Percentiles rank a stretch among this genome's conserved stretches.
phyloP scores from a whole-genome alignment of 306 rosid genomes.

The Casuarina equisetifolia region DNA sequence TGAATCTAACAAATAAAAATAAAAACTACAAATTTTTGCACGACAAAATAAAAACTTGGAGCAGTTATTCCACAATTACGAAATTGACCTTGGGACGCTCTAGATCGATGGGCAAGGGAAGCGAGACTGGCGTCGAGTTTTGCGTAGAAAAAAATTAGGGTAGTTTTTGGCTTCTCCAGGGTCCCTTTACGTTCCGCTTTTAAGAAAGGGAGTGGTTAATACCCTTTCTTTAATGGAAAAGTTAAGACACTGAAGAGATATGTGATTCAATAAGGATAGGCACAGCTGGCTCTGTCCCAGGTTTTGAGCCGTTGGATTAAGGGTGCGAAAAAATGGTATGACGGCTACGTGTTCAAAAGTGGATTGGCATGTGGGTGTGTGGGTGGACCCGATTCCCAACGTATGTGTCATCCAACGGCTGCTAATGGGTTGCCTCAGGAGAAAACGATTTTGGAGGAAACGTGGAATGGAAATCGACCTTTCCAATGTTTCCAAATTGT shows the following conservation, averaged over 20 bases:
- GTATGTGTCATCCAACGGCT: constrained; percentile 48
- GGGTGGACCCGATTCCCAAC: constrained; percentile 23
- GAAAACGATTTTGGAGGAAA: constrained; percentile 30
- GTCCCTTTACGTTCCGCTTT: constrained; percentile 31
- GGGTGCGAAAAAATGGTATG: constrained; percentile 3
- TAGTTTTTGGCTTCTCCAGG: constrained; percentile 39
- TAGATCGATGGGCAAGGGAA: constrained; percentile 34
- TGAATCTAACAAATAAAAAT: not conserved
- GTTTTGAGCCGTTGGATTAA: constrained; percentile 56
- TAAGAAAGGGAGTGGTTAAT: constrained; percentile 31
- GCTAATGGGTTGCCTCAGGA: not conserved
- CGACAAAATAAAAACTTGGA: not conserved
- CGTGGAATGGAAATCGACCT: constrained; percentile 38
- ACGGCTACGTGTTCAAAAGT: constrained; percentile 40
- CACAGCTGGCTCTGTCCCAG: constrained; percentile 41
- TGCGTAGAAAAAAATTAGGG: constrained; percentile 44
- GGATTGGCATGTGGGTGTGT: constrained; percentile 4
- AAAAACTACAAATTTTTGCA: no score
- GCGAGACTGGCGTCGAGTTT: constrained; percentile 33
- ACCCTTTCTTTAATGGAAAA: constrained; percentile 28
- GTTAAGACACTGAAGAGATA: constrained; percentile 22
- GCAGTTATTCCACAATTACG: constrained; percentile 40
- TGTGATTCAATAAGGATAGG: constrained; percentile 31
- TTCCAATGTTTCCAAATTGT: constrained; percentile 33
- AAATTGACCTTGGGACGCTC: constrained; percentile 61